Base-by-base conservation (phyloP, 1,139 yeast genomes). In the Oligophagozyma castellii region DNA sequence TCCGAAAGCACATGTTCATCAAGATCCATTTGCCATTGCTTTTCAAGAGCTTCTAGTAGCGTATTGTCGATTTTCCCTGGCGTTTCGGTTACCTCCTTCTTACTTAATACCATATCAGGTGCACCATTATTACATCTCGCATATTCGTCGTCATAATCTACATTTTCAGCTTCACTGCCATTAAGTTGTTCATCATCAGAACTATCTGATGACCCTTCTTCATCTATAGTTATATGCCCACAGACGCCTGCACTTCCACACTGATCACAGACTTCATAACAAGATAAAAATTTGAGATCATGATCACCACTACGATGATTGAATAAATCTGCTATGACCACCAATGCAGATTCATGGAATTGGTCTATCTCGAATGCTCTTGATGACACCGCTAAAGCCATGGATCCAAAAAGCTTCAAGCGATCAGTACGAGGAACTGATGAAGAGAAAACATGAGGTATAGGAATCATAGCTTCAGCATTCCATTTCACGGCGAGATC, bases 241-340 rank as follows among this genome's bases (percentile, higher is more conserved):
- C 84, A 76, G 2, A 59, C 70, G 10, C 55, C 61, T n/a, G 58
- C 39, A 29, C 66, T 74, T 5, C 95, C 95, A 60, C 95, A 84
- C 15, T 53, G 46, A 2, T 52, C 66, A 55, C 95, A 84, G 0
- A 80, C 93, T 16, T 69, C 73, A 18, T 66, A 76, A 19, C 69
- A 60, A 27, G 86, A 66, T 32, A 77, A 79, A 48, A 84, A 84
- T 51, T 78, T 81, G 5, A 77, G 84, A 43, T 72, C 64, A 31
- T 74, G 79, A 24, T 26, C 23, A 6, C 37, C 60, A 6, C 66
- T 65, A 22, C 68, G 58, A 48, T 83, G 95, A 42, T 84, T 84
- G 56, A 84, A 84, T 28, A 86, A 58, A 51, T 86, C 94, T 0
- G 95, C 95, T 11, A 86, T 86, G 0, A 95, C 95, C 18, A 84